Base-by-base conservation (phyloP, 2,329 filamentous ascomycete genomes). In the Aspergillus sp. region DNA sequence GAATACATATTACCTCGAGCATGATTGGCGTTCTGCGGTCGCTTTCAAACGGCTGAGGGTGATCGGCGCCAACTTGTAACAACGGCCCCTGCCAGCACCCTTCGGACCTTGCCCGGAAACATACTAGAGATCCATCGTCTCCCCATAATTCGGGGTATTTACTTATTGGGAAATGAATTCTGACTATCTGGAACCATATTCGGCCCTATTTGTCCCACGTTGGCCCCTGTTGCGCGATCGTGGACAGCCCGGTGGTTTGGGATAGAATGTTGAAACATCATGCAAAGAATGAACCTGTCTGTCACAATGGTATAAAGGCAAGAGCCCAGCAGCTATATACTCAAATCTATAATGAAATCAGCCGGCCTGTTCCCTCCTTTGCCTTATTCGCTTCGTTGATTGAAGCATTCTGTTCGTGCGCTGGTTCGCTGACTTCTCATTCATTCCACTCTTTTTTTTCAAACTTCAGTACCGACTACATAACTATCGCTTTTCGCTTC, bases 401-500 rank as follows among this genome's bases (percentile, higher is more conserved):
- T 38, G 35, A 38, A 17, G 14, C 3, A 17, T 4, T 20, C 11
- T 13, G 5, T 51, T 55, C 43, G 10, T 52, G 48, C 54, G 48
- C 48, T 51, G 35, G 52, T 33, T 33, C 53, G 53, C 50, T 53
- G 26, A 42, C 33, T 45, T 53, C 7, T 20, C 38, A 38, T 42
- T 47, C 46, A 26, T 50, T 45, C 46, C 43, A n/a, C 33, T 38
- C 30, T 24, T 48, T 24, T 33, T 14, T 32, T 22, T 8, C 10
- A n/a, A n/a, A n/a, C 4, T 45, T 46, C 43, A n/a, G 20, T 30
- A 33, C 26, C 35, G 5, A n/a, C 32, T 22, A 5, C 16, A 42
- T 11, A 24, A 20, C 35, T 14, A 42, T n/a, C 4, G 16, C 19
- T 16, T 45, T 26, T 24, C 26, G 8, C 24, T 32, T 16, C 24